These are phyloP conservation scores for Sphagnum magellanicum DNA, from an alignment of 228 moss, liverwort and hornwort species.

Conservation along the genomic window DNA sequence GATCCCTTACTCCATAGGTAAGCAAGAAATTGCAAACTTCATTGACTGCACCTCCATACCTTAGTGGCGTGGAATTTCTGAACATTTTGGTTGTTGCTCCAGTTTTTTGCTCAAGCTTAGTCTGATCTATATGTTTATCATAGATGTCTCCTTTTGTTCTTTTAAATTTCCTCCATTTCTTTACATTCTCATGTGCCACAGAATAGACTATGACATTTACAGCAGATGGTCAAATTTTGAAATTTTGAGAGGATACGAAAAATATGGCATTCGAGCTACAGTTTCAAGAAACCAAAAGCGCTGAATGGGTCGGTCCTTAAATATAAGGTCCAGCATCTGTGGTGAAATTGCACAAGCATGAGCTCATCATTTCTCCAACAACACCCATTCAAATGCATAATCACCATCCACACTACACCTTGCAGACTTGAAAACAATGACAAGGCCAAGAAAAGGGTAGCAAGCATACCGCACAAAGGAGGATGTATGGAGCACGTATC, in stretches of 20 bases:
- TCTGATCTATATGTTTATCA: too few species aligned
- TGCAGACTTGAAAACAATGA: background rate
- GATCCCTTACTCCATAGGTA: background rate
- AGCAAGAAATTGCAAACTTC: too few species aligned
- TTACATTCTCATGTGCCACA: too few species aligned
- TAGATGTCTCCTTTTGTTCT: too few species aligned
- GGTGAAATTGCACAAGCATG: background rate
- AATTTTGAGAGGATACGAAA: slow-evolving; percentile 59
- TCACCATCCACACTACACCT: background rate
- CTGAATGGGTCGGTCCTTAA: slow-evolving; percentile 78
- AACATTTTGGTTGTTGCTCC: too few species aligned
- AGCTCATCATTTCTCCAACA: background rate
- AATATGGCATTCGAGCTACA: slow-evolving; percentile 97
- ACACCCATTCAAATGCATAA: too few species aligned
- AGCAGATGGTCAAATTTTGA: too few species aligned
- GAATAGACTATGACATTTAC: too few species aligned
- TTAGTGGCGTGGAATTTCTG: too few species aligned
- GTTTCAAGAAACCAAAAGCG: slow-evolving; percentile 99
- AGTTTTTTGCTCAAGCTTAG: too few species aligned
- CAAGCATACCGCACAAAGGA: slow-evolving; percentile 66
- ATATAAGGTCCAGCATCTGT: slow-evolving; percentile 97
- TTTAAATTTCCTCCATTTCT: too few species aligned
- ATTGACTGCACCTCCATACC: too few species aligned
- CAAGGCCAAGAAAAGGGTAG: background rate
- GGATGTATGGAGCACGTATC: slow-evolving; percentile 86